These are phyloP conservation scores for Metschnikowia continentalis DNA, from an alignment of 805 yeast genomes.

Conservation along the genomic window DNA sequence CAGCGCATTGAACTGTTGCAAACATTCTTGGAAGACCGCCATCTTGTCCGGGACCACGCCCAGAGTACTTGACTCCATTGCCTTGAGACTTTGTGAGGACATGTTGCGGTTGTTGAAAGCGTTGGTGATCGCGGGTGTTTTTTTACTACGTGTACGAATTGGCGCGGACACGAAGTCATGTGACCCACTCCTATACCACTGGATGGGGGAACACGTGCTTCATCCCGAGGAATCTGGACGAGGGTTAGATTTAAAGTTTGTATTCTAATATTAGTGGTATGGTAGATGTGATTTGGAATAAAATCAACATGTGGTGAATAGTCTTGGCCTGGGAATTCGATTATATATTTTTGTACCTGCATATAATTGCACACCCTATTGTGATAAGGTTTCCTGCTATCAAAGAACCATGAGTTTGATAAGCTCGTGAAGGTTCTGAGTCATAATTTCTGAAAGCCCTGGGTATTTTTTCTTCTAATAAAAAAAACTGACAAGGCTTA, in stretches of 20 bases:
- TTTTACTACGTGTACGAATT: constrained; percentile 18
- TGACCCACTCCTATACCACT: constrained; percentile 3
- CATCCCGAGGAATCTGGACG: too few species aligned
- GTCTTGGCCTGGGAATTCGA: too few species aligned
- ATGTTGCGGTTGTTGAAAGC: constrained; percentile 30
- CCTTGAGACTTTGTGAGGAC: constrained; percentile 83
- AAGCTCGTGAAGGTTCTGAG: neutral
- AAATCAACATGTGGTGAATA: too few species aligned
- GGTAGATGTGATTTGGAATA: too few species aligned
- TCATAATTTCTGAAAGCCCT: neutral
- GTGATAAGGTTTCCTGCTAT: too few species aligned
- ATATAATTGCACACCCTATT: too few species aligned
- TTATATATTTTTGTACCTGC: too few species aligned
- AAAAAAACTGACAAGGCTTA: neutral
- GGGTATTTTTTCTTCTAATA: too few species aligned
- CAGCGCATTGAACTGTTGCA: constrained; percentile 85
- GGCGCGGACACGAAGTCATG: constrained; percentile 14
- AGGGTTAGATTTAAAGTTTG: neutral
- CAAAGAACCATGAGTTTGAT: neutral
- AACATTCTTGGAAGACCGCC: constrained; percentile 95
- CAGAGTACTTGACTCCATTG: constrained; percentile 67
- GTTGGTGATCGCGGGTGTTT: constrained; percentile 10
- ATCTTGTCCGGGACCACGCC: constrained; percentile 79
- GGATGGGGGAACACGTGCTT: neutral
- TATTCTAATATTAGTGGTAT: too few species aligned